Conservation (phyloP, 352 stramenopile species). For the Phytophthora kernoviae region DNA sequence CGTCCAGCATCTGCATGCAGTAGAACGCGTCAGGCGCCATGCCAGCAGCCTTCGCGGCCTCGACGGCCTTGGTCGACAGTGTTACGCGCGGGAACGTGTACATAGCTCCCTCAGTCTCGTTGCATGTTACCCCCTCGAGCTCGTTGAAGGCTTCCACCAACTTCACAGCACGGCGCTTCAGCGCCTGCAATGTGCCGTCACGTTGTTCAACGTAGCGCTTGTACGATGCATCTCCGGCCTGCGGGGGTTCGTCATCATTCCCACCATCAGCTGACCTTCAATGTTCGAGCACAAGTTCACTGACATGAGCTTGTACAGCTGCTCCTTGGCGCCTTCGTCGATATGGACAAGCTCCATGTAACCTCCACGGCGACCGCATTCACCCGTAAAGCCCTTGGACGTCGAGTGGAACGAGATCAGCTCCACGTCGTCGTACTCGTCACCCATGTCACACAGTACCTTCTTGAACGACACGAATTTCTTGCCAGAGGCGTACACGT, state of each 20-base stretch:
- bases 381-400: conserved; percentile 98
- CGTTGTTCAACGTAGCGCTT: conserved; percentile 91
- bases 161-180: conserved; percentile 94
- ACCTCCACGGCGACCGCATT: conserved; percentile 96
- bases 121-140: conserved; percentile 97
- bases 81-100: conserved; percentile 98
- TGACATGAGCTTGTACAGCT: conserved; percentile 99
- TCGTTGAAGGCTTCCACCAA: conserved; percentile 95
- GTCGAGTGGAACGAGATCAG: conserved; percentile 98
- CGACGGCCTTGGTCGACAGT: conserved; percentile 89
- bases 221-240: conserved; percentile 90
- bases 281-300: conserved; percentile 97
- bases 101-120: conserved; percentile 97
- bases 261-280: conserved; percentile 97
- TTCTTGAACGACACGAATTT: conserved; percentile 96
- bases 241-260: conserved; percentile 98
- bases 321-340: conserved; percentile 88
- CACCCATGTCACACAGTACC: conserved; percentile 90
- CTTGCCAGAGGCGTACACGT: conserved; percentile 95
- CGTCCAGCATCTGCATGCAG: conserved; percentile 95
- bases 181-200: conserved; percentile 91
- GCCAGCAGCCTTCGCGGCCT: conserved; percentile 71
- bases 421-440: conserved; percentile 89
- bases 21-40: conserved; percentile 97
- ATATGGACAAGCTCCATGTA: conserved; percentile 98